Evolutionary conservation across 2,329 filamentous ascomycete species (phyloP).

Genomic region (Fonsecaea pedrosoi): DNA sequence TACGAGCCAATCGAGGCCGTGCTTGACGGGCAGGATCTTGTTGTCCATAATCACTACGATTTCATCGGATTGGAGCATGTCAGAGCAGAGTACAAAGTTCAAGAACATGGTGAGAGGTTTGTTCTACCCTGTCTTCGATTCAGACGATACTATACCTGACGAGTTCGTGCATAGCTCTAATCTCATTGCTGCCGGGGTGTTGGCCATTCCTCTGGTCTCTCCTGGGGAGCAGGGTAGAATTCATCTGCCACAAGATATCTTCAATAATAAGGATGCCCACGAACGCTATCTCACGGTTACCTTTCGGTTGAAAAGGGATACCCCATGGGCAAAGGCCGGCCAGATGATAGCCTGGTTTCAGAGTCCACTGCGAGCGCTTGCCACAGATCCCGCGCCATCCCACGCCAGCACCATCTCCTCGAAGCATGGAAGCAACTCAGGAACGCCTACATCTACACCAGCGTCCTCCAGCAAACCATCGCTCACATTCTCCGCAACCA

Average conservation of each 20-base stretch:
- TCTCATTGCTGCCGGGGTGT: conserved; percentile 15
- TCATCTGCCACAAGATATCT: conserved; percentile 27
- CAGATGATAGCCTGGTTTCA: conserved; percentile 36
- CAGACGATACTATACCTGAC: background rate
- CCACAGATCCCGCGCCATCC: conserved; percentile 3
- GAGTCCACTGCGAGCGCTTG: background rate
- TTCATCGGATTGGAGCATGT: conserved; percentile 33
- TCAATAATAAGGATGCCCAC: conserved; percentile 1
- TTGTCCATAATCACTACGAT: conserved; percentile 38
- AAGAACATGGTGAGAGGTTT: conserved; percentile 53
- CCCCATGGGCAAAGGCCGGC: conserved; percentile 34
- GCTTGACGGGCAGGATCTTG: conserved; percentile 57
- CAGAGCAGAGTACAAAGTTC: conserved; percentile 50
- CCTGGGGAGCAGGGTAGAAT: conserved; percentile 43
- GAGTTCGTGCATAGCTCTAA: conserved; percentile 11
- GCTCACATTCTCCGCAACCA: conserved; percentile 50
- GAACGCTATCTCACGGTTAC: conserved; percentile 34
- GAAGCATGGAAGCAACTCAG: conserved; percentile 51
- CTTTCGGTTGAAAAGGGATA: conserved; percentile 27
- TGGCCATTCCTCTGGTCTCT: conserved; percentile 20
- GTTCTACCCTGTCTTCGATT: conserved; percentile 28
- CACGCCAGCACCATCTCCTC: background rate
- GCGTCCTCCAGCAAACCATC: background rate
- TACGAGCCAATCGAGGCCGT: conserved; percentile 61
- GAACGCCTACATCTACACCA: background rate